A percentile compares a stretch with the other conserved stretches of the same genome.
Evolutionary conservation across 805 yeast species (phyloP).

Genomic region (Maudiozyma barnettii): DNA sequence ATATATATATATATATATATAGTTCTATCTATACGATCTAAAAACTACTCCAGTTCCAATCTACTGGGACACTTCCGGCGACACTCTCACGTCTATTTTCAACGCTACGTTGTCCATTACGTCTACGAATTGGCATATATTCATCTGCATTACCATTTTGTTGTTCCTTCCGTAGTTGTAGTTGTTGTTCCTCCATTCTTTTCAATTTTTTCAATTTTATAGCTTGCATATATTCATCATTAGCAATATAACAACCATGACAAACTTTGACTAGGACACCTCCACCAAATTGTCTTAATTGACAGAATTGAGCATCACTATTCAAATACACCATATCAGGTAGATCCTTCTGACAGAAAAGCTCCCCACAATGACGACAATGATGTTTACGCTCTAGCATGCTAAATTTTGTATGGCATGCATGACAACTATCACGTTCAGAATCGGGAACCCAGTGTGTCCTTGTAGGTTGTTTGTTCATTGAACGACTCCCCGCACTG

Average conservation of each 20-base stretch:
- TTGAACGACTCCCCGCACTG: not conserved
- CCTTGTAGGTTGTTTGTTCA: conserved; percentile 28
- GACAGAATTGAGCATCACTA: conserved; percentile 44
- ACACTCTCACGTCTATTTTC: conserved; percentile 19
- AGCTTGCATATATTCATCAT: conserved; percentile 38
- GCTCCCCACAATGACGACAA: conserved; percentile 78
- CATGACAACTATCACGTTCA: conserved; percentile 51
- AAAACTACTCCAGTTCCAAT: conserved; percentile 75
- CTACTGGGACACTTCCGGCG: conserved; percentile 54
- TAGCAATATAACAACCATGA: conserved; percentile 53
- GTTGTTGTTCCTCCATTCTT: conserved; percentile 1
- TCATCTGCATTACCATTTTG: conserved; percentile 1
- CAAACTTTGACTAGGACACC: conserved; percentile 60
- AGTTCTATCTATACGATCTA: too few species aligned
- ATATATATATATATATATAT: not conserved
- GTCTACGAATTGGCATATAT: not conserved
- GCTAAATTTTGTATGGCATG: conserved; percentile 62
- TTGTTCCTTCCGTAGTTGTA: not conserved
- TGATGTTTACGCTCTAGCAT: conserved; percentile 75
- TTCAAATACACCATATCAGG: conserved; percentile 46
- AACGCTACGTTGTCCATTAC: not conserved
- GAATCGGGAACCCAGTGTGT: conserved; percentile 72
- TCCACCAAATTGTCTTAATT: conserved; percentile 28
- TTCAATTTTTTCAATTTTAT: conserved; percentile 4
- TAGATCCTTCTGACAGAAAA: conserved; percentile 64